Base-by-base conservation (phyloP, 2,329 filamentous ascomycete species). In the Talaromyces verruculosus region DNA sequence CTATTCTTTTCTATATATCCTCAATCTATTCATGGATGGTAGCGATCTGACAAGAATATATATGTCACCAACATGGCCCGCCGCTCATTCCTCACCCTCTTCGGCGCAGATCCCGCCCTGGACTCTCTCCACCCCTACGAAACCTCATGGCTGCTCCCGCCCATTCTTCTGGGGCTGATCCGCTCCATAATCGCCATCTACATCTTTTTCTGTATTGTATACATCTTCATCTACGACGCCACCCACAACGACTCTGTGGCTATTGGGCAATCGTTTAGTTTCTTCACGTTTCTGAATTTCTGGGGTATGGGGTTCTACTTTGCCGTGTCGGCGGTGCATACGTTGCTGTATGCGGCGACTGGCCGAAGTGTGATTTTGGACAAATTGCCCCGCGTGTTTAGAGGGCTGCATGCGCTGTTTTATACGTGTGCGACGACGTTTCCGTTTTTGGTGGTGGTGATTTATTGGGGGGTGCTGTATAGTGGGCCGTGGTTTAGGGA, bases 231-330 rank as follows among this genome's bases (percentile, higher is more conserved):
- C 67, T 91, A 85, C 83, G 79, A 86, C 67, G 88, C 87, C 72
- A 79, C 82, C 11, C 30, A 86, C 74, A 75, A 77, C 39, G 68
- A 84, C 59, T 84, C 83, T 73, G 69, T 73, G 39, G 73, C 72
- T 1, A 84, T 86, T 30, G 79, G 82, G 62, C 78, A 82, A 55
- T 84, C 84, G 55, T 95, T 96, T 81, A 91, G 88, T 72, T 96
- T 87, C 83, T 96, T 96, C 81, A 96, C 92, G 33, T 83, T 88
- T 72, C 81, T 95, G 66, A 91, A 90, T 10, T 95, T 89, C 83
- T 95, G 91, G 91, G 91, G 91, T 1, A 79, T 94, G 41, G 88
- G 86, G 28, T 94, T 93, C 80, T 96, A 96, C 82, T 89, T 89
- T 75, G 82, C 88, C 65, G 80, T 89, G 72, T 83, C 89, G 1